phyloP scores from a whole-genome alignment of 345 rosid species.

The Erodium maritimum region DNA sequence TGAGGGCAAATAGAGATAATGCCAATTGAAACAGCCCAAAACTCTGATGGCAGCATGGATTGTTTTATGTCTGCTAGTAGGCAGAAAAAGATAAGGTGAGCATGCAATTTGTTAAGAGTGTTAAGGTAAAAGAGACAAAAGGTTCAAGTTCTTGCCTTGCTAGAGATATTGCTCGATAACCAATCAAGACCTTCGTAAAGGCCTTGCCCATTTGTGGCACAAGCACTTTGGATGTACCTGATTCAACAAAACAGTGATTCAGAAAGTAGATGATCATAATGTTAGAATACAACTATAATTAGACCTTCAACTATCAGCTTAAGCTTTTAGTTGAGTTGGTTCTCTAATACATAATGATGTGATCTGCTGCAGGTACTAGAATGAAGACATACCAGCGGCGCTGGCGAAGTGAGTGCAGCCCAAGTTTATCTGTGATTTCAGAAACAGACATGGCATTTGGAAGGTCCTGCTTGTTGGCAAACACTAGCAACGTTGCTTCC shows the following conservation, averaged over 20 bases:
- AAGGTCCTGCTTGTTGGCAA: constrained; percentile 67
- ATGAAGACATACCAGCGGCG: constrained; percentile 51
- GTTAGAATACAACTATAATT: too few relatives aligned
- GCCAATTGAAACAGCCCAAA: too few relatives aligned
- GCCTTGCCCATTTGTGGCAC: constrained; percentile 60
- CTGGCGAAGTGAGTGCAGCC: constrained; percentile 48
- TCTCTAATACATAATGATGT: too few relatives aligned
- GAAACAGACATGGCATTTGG: constrained; percentile 49
- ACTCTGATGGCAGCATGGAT: too few relatives aligned
- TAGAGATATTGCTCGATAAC: constrained; percentile 46
- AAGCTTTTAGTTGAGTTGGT: too few relatives aligned
- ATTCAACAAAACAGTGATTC: constrained; percentile 26
- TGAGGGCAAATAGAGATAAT: too few relatives aligned
- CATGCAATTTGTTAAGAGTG: background rate
- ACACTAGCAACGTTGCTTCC: constrained; percentile 40
- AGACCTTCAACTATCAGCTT: too few relatives aligned
- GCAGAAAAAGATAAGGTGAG: too few relatives aligned
- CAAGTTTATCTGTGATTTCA: constrained; percentile 57
- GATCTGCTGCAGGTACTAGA: background rate
- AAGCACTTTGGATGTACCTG: constrained; percentile 47
- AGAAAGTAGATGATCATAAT: background rate
- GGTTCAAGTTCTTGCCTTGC: constrained; percentile 26
- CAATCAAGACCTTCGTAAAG: constrained; percentile 69
- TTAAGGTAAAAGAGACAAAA: constrained; percentile 3
- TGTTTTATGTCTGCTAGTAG: too few relatives aligned